Conservation (phyloP, 352 stramenopile species). For the Phytophthora vignae region DNA sequence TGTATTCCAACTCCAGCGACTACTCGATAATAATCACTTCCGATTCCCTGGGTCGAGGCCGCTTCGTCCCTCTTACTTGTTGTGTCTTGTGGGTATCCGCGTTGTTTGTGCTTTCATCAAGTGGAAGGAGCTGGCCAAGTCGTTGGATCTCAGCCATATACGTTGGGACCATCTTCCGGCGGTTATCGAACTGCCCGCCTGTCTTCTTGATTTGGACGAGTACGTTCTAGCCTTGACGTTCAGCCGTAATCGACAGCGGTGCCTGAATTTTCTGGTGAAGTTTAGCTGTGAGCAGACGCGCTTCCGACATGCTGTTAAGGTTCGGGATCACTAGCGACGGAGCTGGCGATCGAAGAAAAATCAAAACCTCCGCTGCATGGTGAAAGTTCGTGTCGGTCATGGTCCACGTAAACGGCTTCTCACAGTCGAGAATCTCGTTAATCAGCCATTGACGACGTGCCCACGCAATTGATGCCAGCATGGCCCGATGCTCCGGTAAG, state of each 20-base stretch:
- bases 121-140: background rate
- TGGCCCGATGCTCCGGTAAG: constrained; percentile 1
- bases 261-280: constrained; percentile 15
- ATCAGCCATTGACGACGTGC: constrained; percentile 26
- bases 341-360: constrained; percentile 12
- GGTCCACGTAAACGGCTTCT: constrained; percentile 25
- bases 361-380: background rate
- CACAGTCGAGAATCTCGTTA: constrained; percentile 10
- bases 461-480: constrained; percentile 8
- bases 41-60: background rate
- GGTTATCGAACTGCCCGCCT: constrained; percentile 19
- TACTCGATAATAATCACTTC: constrained; percentile 17
- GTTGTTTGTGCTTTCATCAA: background rate
- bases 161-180: constrained; percentile 1
- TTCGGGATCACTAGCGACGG: background rate
- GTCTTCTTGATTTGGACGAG: constrained; percentile 20
- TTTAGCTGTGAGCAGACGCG: background rate
- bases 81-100: background rate
- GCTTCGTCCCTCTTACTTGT: constrained; percentile 1
- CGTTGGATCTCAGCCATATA: constrained; percentile 22
- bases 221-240: background rate
- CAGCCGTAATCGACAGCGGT: constrained; percentile 13
- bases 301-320: constrained; percentile 8
- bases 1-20: background rate
- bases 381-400: constrained; percentile 12